These are phyloP conservation scores for Lipomyces starkeyi DNA, from an alignment of 805 yeast species.

Conservation along the genomic window DNA sequence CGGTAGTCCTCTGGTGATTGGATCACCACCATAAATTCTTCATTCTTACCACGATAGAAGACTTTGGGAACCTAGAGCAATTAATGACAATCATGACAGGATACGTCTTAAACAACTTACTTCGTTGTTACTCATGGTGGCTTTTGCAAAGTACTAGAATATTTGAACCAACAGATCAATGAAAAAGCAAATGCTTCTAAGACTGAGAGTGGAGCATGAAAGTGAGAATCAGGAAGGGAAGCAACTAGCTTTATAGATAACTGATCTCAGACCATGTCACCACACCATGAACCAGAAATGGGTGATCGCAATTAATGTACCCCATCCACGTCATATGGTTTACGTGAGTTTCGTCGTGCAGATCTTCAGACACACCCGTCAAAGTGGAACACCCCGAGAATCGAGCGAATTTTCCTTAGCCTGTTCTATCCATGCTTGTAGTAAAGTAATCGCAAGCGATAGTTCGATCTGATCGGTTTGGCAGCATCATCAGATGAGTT, in stretches of 20 bases:
- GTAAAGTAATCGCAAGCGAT: background rate
- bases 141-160: background rate
- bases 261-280: background rate
- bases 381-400: background rate
- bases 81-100: background rate
- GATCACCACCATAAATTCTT: constrained; percentile 70
- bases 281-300: background rate
- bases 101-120: background rate
- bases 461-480: background rate
- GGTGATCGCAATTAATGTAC: background rate
- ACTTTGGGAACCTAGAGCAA: constrained; percentile 22
- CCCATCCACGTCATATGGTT: background rate
- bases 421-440: background rate
- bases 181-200: background rate
- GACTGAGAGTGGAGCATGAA: background rate
- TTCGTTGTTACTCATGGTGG: background rate
- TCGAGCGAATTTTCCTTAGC: background rate
- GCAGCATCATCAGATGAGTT: background rate
- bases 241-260: background rate
- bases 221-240: background rate
- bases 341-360: background rate
- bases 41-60: constrained; percentile 59
- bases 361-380: background rate
- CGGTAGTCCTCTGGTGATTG: constrained; percentile 59
- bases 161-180: background rate